These are phyloP conservation scores for Striga asiatica DNA, from an alignment of 257 asterid species.

Conservation along the genomic window DNA sequence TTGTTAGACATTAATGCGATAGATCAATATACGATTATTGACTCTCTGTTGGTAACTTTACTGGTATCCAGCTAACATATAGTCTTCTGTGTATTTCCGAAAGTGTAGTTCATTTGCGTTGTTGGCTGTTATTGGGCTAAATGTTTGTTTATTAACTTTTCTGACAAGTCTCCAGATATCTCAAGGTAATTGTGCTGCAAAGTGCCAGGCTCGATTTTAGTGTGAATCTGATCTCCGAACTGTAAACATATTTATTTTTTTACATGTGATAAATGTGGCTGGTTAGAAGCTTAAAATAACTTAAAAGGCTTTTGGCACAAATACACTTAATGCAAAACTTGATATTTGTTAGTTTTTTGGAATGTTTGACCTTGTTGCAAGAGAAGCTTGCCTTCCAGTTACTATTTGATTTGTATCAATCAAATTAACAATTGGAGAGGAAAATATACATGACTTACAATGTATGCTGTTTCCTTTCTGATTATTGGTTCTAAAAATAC, in stretches of 20 bases:
- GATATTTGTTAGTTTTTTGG: not conserved
- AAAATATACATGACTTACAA: not conserved
- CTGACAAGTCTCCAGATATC: not conserved
- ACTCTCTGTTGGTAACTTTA: not conserved
- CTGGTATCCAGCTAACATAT: not conserved
- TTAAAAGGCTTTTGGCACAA: not conserved
- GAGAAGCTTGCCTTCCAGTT: not conserved
- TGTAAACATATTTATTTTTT: not conserved
- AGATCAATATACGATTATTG: constrained; percentile 1
- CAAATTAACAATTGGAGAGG: not conserved
- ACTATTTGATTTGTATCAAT: not conserved
- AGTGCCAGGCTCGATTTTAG: constrained; percentile 1
- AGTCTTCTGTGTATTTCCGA: not conserved
- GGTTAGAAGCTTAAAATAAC: constrained; percentile 3
- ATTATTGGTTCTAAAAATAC: not conserved
- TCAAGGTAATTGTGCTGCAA: not conserved
- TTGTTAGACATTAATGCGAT: not conserved
- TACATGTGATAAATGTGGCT: constrained; percentile 7
- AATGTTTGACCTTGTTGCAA: not conserved
- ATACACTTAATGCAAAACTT: not conserved
- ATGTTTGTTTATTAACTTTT: not conserved
- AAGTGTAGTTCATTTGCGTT: not conserved
- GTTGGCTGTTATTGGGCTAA: not conserved
- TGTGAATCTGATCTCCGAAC: not conserved
- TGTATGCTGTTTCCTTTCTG: not conserved